Percentiles rank a stretch among this genome's conserved stretches.
Conservation (phyloP, 257 asterid genomes). For the Rhazya stricta region DNA sequence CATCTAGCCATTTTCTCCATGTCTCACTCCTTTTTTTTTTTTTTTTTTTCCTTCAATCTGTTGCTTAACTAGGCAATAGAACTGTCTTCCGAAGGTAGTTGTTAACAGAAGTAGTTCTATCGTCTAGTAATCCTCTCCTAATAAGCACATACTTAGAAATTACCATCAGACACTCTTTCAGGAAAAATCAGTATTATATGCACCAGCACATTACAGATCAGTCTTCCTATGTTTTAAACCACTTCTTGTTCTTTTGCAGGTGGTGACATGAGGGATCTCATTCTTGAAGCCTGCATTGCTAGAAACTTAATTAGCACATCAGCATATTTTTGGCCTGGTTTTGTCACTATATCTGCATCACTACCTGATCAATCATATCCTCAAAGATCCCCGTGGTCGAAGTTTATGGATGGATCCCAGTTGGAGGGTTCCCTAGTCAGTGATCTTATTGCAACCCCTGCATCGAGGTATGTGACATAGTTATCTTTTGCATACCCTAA, state of each 20-base stretch:
- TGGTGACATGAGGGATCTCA: slow-evolving; percentile 22
- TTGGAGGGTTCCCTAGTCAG: slow-evolving; percentile 12
- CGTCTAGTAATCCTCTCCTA: no score
- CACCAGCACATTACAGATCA: not conserved
- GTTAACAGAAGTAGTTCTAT: not conserved
- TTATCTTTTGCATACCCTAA: not conserved
- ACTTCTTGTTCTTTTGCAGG: not conserved
- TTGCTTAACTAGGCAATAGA: not conserved
- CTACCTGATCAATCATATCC: not conserved
- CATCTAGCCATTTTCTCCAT: no score
- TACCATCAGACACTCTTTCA: not conserved
- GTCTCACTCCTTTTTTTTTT: no score
- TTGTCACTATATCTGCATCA: slow-evolving; percentile 1
- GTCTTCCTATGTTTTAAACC: not conserved
- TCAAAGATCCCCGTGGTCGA: slow-evolving; percentile 14
- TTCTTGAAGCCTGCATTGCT: slow-evolving; percentile 22
- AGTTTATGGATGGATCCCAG: slow-evolving; percentile 17
- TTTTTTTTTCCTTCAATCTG: no score
- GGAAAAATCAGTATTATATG: not conserved
- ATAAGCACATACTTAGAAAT: not conserved
- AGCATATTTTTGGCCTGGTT: slow-evolving; percentile 20
- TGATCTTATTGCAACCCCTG: slow-evolving; percentile 15
- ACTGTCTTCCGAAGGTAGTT: not conserved
- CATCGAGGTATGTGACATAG: slow-evolving; percentile 13
- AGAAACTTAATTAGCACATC: slow-evolving; percentile 19